Percentiles rank a stretch among this genome's conserved stretches.
Conservation (phyloP, 2,329 filamentous ascomycete species). For the Fusarium miscanthi region DNA sequence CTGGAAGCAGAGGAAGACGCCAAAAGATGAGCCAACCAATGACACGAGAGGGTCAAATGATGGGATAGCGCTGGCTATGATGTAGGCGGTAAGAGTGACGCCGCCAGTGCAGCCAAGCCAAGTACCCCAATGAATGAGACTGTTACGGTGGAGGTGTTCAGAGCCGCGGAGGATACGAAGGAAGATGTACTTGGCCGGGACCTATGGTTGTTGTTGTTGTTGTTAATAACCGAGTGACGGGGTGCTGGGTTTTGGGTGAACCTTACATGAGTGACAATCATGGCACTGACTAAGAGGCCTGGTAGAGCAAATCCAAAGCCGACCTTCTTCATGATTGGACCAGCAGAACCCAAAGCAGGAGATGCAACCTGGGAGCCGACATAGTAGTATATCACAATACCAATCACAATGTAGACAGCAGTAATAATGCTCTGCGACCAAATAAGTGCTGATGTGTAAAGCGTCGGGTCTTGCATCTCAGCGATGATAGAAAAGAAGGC, state of each 20-base stretch:
- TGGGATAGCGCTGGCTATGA: slow-evolving; percentile 34
- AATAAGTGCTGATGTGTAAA: slow-evolving; percentile 45
- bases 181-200: slow-evolving; percentile 46
- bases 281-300: slow-evolving; percentile 45
- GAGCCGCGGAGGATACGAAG: slow-evolving; percentile 46
- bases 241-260: not conserved
- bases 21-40: slow-evolving; percentile 28
- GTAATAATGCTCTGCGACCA: slow-evolving; percentile 45
- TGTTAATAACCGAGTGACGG: not conserved
- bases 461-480: slow-evolving; percentile 49
- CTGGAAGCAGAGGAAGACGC: slow-evolving; percentile 36
- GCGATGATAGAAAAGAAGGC: slow-evolving; percentile 49
- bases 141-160: slow-evolving; percentile 46
- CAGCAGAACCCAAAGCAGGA: slow-evolving; percentile 59
- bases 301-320: slow-evolving; percentile 55
- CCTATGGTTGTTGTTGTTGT: slow-evolving; percentile 7
- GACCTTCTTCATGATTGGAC: slow-evolving; percentile 55
- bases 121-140: slow-evolving; percentile 43
- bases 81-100: slow-evolving; percentile 24
- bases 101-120: slow-evolving; percentile 41
- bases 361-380: slow-evolving; percentile 59
- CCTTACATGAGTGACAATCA: slow-evolving; percentile 46
- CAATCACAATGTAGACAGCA: slow-evolving; percentile 49
- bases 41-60: slow-evolving; percentile 32
- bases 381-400: slow-evolving; percentile 57